Percentiles rank a stretch among this genome's conserved stretches.
These are phyloP conservation scores for Catunica adiposa DNA, from an alignment of 2,329 filamentous ascomycete species.

Conservation along the genomic window DNA sequence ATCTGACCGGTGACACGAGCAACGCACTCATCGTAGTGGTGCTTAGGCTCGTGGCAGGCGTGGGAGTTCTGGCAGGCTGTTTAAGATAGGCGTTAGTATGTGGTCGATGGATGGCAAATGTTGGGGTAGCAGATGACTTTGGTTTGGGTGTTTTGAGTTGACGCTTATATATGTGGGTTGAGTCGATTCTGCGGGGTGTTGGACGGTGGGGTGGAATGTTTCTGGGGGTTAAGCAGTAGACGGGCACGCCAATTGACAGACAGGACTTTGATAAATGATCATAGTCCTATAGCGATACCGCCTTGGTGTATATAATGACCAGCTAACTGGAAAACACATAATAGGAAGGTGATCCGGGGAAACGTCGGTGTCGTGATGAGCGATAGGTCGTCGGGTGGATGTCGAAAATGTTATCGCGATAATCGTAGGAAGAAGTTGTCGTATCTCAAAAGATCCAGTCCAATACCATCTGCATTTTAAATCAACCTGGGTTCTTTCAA, in stretches of 20 bases:
- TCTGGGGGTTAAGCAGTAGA: too few species aligned
- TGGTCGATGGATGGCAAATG: too few species aligned
- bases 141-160: too few species aligned
- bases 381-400: background rate
- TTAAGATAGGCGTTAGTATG: conserved; percentile 10
- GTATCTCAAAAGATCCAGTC: background rate
- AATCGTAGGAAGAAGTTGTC: background rate
- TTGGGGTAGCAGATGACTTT: background rate
- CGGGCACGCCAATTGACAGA: too few species aligned
- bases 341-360: background rate
- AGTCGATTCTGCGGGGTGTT: too few species aligned
- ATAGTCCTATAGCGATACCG: too few species aligned
- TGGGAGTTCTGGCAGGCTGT: conserved; percentile 80
- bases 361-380: background rate
- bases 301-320: too few species aligned
- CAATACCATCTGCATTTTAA: background rate
- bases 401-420: background rate
- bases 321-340: too few species aligned
- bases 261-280: too few species aligned
- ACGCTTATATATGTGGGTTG: too few species aligned
- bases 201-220: too few species aligned
- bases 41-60: conserved; percentile 75
- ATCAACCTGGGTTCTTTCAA: conserved; percentile 13
- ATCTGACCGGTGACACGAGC: conserved; percentile 62
- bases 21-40: conserved; percentile 96